Evolutionary conservation across 75 land plant genomes (phyloP).

Genomic region (Gnetum montanum): DNA sequence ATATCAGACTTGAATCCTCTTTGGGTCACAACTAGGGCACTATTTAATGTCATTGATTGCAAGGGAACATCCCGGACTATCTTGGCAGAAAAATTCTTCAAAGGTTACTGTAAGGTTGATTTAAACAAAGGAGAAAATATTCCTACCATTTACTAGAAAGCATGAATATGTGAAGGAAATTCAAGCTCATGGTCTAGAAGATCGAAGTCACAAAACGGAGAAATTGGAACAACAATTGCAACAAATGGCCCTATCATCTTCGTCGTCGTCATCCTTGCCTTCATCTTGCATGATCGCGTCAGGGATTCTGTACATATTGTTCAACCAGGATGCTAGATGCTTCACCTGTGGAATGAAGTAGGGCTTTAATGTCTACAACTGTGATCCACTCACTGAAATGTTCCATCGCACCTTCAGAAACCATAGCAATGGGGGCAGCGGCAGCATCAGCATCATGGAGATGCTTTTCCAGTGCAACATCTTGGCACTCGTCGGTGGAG

Average conservation of each 20-base stretch:
- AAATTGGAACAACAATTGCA: too few species aligned
- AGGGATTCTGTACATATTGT: slow-evolving; percentile 30
- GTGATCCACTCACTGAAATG: slow-evolving; percentile 51
- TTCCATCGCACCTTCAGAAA: slow-evolving; percentile 19
- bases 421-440: too few species aligned
- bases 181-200: slow-evolving; percentile 97
- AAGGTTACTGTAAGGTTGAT: slow-evolving; percentile 87
- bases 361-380: slow-evolving; percentile 59
- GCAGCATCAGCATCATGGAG: slow-evolving; percentile 46
- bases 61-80: slow-evolving; percentile 45
- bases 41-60: slow-evolving; percentile 44
- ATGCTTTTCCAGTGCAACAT: slow-evolving; percentile 61
- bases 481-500: slow-evolving; percentile 73
- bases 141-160: slow-evolving; percentile 78
- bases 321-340: slow-evolving; percentile 60
- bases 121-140: slow-evolving; percentile 45
- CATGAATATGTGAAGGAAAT: slow-evolving; percentile 94
- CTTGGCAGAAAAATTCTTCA: slow-evolving; percentile 66
- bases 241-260: too few species aligned
- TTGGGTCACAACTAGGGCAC: slow-evolving; percentile 87
- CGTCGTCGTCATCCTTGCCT: too few species aligned
- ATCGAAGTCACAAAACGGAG: too few species aligned
- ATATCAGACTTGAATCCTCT: slow-evolving; percentile 97
- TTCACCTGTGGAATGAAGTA: slow-evolving; percentile 48
- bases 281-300: too few species aligned